phyloP scores from a whole-genome alignment of 352 stramenopile species.

The Hyaloperonospora arabidopsidis region DNA sequence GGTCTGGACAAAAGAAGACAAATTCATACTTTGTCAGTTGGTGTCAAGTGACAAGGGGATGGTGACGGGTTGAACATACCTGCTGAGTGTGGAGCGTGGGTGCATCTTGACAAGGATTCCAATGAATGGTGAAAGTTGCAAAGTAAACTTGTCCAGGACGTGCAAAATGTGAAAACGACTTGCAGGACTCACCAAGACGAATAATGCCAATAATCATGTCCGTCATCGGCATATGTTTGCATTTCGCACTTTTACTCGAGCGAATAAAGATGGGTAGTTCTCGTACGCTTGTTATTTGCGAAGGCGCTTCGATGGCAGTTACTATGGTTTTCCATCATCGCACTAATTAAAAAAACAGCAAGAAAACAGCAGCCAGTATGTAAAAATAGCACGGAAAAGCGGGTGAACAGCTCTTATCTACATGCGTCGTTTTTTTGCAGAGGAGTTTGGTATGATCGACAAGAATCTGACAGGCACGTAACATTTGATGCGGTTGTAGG shows the following conservation, averaged over 20 bases:
- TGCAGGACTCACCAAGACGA: slow-evolving; percentile 28
- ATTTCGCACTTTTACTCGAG: slow-evolving; percentile 11
- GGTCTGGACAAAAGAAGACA: slow-evolving; percentile 23
- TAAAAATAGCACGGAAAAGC: slow-evolving; percentile 30
- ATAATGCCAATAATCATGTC: slow-evolving; percentile 27
- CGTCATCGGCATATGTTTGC: slow-evolving; percentile 11
- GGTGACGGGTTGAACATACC: slow-evolving; percentile 15
- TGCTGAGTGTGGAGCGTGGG: slow-evolving; percentile 28
- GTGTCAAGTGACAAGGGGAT: neutral
- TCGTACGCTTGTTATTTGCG: slow-evolving; percentile 23
- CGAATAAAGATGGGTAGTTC: slow-evolving; percentile 14
- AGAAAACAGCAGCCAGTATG: slow-evolving; percentile 21
- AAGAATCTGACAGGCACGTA: too few relatives aligned
- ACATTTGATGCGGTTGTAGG: too few relatives aligned
- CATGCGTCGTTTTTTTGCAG: too few relatives aligned
- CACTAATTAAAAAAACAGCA: slow-evolving; percentile 30
- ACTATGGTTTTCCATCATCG: slow-evolving; percentile 28
- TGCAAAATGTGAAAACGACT: slow-evolving; percentile 25
- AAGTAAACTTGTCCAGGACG: neutral
- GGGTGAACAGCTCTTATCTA: slow-evolving; percentile 8
- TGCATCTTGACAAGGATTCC: slow-evolving; percentile 25
- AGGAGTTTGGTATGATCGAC: too few relatives aligned
- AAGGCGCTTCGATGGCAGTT: slow-evolving; percentile 28
- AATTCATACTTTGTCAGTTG: neutral
- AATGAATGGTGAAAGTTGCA: slow-evolving; percentile 3